Percentiles rank a stretch among this genome's conserved stretches.
These are phyloP conservation scores for Sungouiozyma intestinalis DNA, from an alignment of 805 yeast species.

Conservation along the genomic window DNA sequence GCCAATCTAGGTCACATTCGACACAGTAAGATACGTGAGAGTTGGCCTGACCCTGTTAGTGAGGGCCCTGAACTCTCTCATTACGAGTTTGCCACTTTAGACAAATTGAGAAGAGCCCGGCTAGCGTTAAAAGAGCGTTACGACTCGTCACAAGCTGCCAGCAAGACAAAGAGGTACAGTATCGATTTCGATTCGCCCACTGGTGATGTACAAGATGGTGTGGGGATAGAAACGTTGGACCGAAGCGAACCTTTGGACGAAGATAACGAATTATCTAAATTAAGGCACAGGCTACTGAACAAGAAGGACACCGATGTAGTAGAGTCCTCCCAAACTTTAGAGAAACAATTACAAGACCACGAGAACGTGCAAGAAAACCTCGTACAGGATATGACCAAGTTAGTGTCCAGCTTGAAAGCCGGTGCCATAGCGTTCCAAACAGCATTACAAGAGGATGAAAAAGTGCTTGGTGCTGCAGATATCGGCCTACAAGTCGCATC, in stretches of 20 bases:
- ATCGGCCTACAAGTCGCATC: constrained; percentile 33
- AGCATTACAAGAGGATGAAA: constrained; percentile 31
- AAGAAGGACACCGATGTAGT: constrained; percentile 5
- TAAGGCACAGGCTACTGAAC: constrained; percentile 27
- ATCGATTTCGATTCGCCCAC: constrained; percentile 21
- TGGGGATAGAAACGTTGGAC: neutral
- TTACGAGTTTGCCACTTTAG: neutral
- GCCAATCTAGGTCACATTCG: constrained; percentile 1
- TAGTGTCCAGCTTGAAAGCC: constrained; percentile 29
- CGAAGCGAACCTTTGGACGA: neutral
- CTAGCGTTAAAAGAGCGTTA: constrained; percentile 10
- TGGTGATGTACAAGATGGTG: constrained; percentile 1
- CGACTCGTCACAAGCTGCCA: constrained; percentile 8
- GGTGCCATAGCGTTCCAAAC: constrained; percentile 34
- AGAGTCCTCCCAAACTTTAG: constrained; percentile 14
- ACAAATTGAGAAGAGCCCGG: neutral
- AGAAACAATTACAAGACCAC: constrained; percentile 29
- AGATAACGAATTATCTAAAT: constrained; percentile 24
- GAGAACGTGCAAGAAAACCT: constrained; percentile 31
- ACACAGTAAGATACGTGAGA: neutral
- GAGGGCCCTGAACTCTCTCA: neutral
- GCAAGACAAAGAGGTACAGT: constrained; percentile 19
- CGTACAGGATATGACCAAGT: constrained; percentile 30
- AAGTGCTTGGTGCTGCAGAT: constrained; percentile 33
- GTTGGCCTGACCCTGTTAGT: neutral